Evolutionary conservation across 352 stramenopile species (phyloP).

Genomic region (Globisporangium orthogonon): DNA sequence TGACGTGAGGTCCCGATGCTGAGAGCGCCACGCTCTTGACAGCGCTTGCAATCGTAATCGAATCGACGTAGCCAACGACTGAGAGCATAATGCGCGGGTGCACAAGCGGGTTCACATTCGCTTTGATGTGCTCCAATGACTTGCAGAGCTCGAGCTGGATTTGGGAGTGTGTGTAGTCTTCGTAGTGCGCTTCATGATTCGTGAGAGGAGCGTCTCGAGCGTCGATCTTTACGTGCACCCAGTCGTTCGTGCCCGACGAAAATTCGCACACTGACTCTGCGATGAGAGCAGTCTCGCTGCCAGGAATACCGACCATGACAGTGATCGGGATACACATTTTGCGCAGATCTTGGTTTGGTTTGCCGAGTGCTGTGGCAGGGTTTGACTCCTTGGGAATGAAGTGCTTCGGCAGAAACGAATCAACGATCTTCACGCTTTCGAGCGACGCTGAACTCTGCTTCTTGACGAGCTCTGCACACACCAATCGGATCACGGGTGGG

Average conservation of each 20-base stretch:
- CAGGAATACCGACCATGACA: conserved; percentile 56
- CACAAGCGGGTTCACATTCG: conserved; percentile 13
- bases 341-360: conserved; percentile 21
- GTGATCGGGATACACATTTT: conserved; percentile 48
- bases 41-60: conserved; percentile 33
- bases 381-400: conserved; percentile 55
- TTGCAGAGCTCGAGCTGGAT: conserved; percentile 19
- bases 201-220: conserved; percentile 17
- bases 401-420: conserved; percentile 39
- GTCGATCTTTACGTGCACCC: conserved; percentile 33
- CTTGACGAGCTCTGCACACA: conserved; percentile 20
- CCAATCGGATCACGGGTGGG: conserved; percentile 5
- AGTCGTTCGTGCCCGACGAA: conserved; percentile 34
- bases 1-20: conserved; percentile 13
- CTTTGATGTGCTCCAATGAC: conserved; percentile 16
- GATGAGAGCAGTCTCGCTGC: conserved; percentile 37
- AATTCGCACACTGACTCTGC: conserved; percentile 38
- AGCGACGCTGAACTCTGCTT: conserved; percentile 16
- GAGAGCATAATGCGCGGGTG: conserved; percentile 44
- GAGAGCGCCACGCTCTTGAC: conserved; percentile 23
- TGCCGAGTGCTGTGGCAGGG: conserved; percentile 28
- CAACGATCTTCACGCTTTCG: conserved; percentile 18
- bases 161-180: conserved; percentile 17
- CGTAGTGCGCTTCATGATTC: conserved; percentile 10
- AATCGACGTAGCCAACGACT: conserved; percentile 52